Conservation (phyloP, 352 stramenopile genomes). For the Phytophthora fragariaefolia region DNA sequence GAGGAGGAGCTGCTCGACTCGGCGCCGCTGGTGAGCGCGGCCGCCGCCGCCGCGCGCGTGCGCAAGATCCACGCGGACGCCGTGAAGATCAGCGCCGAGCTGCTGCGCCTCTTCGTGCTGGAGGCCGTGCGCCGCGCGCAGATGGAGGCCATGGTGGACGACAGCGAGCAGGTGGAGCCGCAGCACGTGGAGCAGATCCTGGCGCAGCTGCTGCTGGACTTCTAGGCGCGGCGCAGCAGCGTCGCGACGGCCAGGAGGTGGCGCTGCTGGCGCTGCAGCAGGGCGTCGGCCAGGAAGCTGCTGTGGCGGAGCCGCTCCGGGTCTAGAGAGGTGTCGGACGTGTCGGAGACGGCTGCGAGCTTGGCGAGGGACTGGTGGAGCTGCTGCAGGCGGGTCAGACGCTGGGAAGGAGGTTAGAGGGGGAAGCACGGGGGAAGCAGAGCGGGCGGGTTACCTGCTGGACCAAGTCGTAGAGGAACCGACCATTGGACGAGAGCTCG, state of each 20-base stretch:
- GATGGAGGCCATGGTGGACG: slow-evolving; percentile 89
- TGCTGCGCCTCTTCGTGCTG: slow-evolving; percentile 78
- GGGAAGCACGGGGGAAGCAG: neutral
- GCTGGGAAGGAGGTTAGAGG: slow-evolving; percentile 33
- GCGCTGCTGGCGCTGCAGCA: slow-evolving; percentile 45
- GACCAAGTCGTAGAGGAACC: slow-evolving; percentile 64
- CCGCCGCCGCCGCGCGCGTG: slow-evolving; percentile 41
- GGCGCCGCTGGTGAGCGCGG: slow-evolving; percentile 34
- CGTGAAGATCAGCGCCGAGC: slow-evolving; percentile 79
- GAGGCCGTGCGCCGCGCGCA: slow-evolving; percentile 81
- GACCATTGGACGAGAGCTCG: slow-evolving; percentile 36
- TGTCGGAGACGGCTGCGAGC: slow-evolving; percentile 46
- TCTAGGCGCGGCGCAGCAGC: slow-evolving; percentile 46
- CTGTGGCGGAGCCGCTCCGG: slow-evolving; percentile 54
- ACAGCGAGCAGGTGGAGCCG: slow-evolving; percentile 72
- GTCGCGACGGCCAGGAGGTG: slow-evolving; percentile 42
- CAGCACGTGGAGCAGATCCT: slow-evolving; percentile 85
- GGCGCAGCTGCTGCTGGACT: slow-evolving; percentile 82
- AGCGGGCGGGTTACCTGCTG: slow-evolving; percentile 51
- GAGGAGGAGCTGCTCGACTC: slow-evolving; percentile 59
- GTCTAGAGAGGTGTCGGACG: slow-evolving; percentile 32
- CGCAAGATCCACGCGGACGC: slow-evolving; percentile 80
- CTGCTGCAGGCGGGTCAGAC: slow-evolving; percentile 63
- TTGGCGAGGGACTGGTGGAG: slow-evolving; percentile 66
- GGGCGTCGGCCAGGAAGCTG: slow-evolving; percentile 51